Percentiles rank a stretch among this genome's conserved stretches.
Evolutionary conservation across 1,284 basidiomycete genomes (phyloP).

Genomic region (Heterobasidion occidentale): DNA sequence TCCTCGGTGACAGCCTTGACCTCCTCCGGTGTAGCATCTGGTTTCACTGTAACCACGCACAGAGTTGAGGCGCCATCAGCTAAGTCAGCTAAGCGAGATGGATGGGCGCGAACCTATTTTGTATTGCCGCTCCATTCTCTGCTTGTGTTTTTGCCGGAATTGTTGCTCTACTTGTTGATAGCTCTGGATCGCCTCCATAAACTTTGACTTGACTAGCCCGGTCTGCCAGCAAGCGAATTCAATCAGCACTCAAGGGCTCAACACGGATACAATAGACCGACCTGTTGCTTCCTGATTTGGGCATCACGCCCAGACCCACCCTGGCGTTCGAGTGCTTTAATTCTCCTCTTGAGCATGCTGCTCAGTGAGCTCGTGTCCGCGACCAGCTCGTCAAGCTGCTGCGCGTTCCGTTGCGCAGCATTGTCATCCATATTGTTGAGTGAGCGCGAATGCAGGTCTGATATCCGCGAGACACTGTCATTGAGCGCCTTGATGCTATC

Average conservation of each 20-base stretch:
- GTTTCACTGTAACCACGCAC: constrained; percentile 60
- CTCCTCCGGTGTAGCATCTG: constrained; percentile 90
- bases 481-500: constrained; percentile 64
- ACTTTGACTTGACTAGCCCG: constrained; percentile 72
- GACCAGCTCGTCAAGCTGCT: constrained; percentile 68
- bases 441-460: constrained; percentile 68
- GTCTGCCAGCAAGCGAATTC: constrained; percentile 34
- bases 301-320: constrained; percentile 70
- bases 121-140: constrained; percentile 93
- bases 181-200: constrained; percentile 78
- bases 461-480: constrained; percentile 60
- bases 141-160: constrained; percentile 89
- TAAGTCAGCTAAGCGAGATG: not conserved
- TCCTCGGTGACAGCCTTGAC: constrained; percentile 83
- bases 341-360: constrained; percentile 64
- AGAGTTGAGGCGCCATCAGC: not conserved
- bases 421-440: constrained; percentile 74
- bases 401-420: constrained; percentile 51
- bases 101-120: constrained; percentile 64
- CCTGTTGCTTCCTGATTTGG: constrained; percentile 80
- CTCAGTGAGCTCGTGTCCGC: constrained; percentile 75
- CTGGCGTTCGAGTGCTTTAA: constrained; percentile 73
- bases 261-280: constrained; percentile 20
- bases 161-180: constrained; percentile 92
- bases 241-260: constrained; percentile 18